Conservation (phyloP, 1,284 basidiomycete species). For the Ustilago trichophora region DNA sequence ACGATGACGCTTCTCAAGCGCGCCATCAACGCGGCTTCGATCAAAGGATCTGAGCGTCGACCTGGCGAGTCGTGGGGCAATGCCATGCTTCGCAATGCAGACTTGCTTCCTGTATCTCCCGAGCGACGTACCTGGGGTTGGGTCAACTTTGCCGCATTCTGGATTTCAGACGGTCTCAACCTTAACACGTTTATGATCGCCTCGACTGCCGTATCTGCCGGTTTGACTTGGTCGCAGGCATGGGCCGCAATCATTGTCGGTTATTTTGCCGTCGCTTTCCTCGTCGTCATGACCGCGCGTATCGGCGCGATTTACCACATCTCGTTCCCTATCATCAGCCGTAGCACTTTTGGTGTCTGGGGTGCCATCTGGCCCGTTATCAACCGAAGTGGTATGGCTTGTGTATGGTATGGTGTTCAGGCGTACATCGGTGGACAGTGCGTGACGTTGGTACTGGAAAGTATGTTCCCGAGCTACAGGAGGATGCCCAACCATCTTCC, state of each 20-base stretch:
- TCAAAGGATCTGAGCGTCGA: slow-evolving; percentile 35
- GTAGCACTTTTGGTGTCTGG: slow-evolving; percentile 78
- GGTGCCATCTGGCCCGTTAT: slow-evolving; percentile 84
- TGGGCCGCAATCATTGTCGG: slow-evolving; percentile 70
- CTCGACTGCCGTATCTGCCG: slow-evolving; percentile 32
- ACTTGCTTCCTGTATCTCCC: slow-evolving; percentile 54
- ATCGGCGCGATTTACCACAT: slow-evolving; percentile 72
- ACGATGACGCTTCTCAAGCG: slow-evolving; percentile 32
- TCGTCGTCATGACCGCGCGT: slow-evolving; percentile 82
- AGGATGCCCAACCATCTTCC: slow-evolving; percentile 77
- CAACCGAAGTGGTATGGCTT: slow-evolving; percentile 77
- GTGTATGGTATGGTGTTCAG: slow-evolving; percentile 69
- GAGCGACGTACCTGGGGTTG: slow-evolving; percentile 51
- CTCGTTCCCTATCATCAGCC: slow-evolving; percentile 80
- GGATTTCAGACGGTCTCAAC: slow-evolving; percentile 61
- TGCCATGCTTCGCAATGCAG: slow-evolving; percentile 48
- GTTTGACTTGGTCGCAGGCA: slow-evolving; percentile 57
- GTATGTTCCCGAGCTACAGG: slow-evolving; percentile 72
- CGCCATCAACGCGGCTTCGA: slow-evolving; percentile 29
- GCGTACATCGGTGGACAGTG: slow-evolving; percentile 75
- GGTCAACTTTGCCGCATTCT: slow-evolving; percentile 54
- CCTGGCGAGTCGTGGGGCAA: slow-evolving; percentile 35
- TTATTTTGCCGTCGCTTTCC: slow-evolving; percentile 76
- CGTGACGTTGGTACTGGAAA: slow-evolving; percentile 76
- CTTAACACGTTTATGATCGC: slow-evolving; percentile 55